phyloP scores from a whole-genome alignment of 768 basidiomycete species.

The Collybia sordida region DNA sequence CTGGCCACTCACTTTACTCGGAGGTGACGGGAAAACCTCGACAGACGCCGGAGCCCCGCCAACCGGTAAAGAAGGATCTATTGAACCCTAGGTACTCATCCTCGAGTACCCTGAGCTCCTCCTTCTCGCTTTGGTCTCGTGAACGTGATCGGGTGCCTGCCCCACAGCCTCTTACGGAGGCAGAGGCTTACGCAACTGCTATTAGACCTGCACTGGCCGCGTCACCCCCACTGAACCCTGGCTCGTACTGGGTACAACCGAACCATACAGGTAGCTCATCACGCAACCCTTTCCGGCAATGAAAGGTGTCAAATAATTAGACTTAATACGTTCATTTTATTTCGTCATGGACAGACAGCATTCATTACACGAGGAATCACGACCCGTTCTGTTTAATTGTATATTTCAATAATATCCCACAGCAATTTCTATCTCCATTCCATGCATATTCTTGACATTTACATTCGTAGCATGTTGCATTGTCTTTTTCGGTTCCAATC shows the following conservation, averaged over 20 bases:
- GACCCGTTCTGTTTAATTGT: background rate
- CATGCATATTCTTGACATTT: no score
- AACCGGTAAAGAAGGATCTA: slow-evolving; percentile 55
- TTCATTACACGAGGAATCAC: background rate
- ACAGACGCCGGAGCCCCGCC: slow-evolving; percentile 67
- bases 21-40: slow-evolving; percentile 65
- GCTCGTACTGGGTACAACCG: slow-evolving; percentile 42
- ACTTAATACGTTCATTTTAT: background rate
- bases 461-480: no score
- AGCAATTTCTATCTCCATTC: no score
- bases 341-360: no score
- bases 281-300: slow-evolving; percentile 54
- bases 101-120: slow-evolving; percentile 40
- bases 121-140: slow-evolving; percentile 20
- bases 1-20: slow-evolving; percentile 62
- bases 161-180: slow-evolving; percentile 44
- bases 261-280: slow-evolving; percentile 45
- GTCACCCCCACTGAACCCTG: slow-evolving; percentile 26
- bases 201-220: slow-evolving; percentile 34
- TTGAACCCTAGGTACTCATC: slow-evolving; percentile 47
- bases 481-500: no score
- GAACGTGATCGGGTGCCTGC: slow-evolving; percentile 11
- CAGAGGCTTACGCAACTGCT: slow-evolving; percentile 57
- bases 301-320: slow-evolving; percentile 13
- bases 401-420: no score